Evolutionary conservation across 352 stramenopile species (phyloP).

Genomic region (Phytophthora hibernalis): DNA sequence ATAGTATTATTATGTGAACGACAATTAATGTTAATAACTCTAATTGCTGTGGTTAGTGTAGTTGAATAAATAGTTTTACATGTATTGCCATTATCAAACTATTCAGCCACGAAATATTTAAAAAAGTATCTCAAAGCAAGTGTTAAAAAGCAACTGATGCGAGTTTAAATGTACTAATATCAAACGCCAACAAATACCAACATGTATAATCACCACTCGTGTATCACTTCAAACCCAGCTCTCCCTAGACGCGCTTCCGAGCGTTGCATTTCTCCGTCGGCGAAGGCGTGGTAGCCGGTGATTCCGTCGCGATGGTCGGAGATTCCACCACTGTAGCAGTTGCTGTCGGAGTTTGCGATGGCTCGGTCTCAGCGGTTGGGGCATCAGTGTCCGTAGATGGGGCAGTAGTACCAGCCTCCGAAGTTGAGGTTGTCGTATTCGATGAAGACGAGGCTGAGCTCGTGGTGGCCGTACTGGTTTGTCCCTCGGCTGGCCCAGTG

Average conservation of each 20-base stretch:
- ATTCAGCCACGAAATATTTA: too few species aligned
- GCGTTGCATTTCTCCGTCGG: slow-evolving; percentile 25
- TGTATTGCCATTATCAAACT: too few species aligned
- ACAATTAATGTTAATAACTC: too few species aligned
- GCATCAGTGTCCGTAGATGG: slow-evolving; percentile 6
- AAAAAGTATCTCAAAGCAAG: too few species aligned
- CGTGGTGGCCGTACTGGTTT: slow-evolving; percentile 23
- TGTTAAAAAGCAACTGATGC: too few species aligned
- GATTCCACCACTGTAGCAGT: neutral
- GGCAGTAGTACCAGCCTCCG: neutral
- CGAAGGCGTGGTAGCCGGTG: slow-evolving; percentile 20
- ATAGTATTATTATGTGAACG: too few species aligned
- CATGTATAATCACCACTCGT: too few species aligned
- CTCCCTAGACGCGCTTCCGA: slow-evolving; percentile 5
- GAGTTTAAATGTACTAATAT: too few species aligned
- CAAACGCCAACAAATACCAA: too few species aligned
- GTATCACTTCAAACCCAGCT: too few species aligned
- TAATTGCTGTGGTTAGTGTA: too few species aligned
- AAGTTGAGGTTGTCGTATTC: slow-evolving; percentile 1
- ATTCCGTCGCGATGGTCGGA: slow-evolving; percentile 5
- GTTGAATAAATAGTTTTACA: too few species aligned
- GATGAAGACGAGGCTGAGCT: slow-evolving; percentile 13
- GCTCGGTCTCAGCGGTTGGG: slow-evolving; percentile 4
- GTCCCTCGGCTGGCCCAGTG: slow-evolving; percentile 18
- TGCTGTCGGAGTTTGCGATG: neutral